A percentile compares a stretch with the other conserved stretches of the same genome.
phyloP scores from a whole-genome alignment of 192 early-diverging fungal species.

The Paraglomus brasilianum region DNA sequence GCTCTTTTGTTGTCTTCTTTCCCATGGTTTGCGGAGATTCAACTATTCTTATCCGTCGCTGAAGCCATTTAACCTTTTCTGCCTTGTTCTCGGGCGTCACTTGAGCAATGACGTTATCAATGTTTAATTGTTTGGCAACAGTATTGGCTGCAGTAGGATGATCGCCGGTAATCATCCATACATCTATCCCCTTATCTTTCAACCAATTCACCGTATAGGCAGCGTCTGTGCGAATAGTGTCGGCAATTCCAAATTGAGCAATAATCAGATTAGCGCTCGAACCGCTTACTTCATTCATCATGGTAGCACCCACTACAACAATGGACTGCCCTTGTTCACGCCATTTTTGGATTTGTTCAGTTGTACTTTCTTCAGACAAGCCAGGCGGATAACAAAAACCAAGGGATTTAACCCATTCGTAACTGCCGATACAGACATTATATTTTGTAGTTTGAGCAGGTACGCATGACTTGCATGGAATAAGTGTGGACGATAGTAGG shows the following conservation, averaged over 20 bases:
- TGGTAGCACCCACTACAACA: conserved; percentile 40
- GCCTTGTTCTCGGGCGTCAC: conserved; percentile 77
- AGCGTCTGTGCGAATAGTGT: conserved; percentile 63
- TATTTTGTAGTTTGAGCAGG: not conserved
- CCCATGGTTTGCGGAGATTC: too few species aligned
- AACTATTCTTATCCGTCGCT: conserved; percentile 21
- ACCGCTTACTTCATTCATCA: conserved; percentile 30
- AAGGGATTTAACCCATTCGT: conserved; percentile 63
- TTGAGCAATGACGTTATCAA: conserved; percentile 59
- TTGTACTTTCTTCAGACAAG: conserved; percentile 20
- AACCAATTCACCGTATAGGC: conserved; percentile 50
- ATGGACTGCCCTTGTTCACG: conserved; percentile 56
- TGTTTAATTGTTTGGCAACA: conserved; percentile 64
- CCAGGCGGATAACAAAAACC: conserved; percentile 39
- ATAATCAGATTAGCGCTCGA: conserved; percentile 45
- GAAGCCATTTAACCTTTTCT: conserved; percentile 57
- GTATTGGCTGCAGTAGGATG: conserved; percentile 59
- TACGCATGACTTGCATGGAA: too few species aligned
- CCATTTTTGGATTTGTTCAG: conserved; percentile 45
- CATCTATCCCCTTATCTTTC: conserved; percentile 52
- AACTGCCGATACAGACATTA: conserved; percentile 55
- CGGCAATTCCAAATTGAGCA: conserved; percentile 59
- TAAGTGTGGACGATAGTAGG: too few species aligned
- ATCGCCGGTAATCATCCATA: conserved; percentile 84
- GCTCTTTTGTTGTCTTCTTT: not conserved